Conservation (phyloP, 495 filamentous ascomycete genomes). For the Trichocladium uniseriatum region DNA sequence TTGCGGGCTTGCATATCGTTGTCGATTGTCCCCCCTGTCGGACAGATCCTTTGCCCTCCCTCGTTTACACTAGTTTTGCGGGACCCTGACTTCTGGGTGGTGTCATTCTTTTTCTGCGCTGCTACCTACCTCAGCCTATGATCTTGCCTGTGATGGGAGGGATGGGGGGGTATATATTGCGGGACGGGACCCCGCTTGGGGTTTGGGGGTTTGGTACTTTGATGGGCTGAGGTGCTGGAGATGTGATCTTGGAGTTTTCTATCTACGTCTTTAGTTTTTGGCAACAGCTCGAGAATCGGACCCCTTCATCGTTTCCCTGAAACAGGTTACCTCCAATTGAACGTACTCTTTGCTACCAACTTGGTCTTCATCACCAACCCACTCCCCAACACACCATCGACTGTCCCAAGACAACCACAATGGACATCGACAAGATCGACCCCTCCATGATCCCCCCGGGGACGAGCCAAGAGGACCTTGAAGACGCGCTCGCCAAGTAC, state of each 20-base stretch:
- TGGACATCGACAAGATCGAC: conserved; percentile 7
- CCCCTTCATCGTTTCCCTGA: too few species aligned
- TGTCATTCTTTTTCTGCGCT: neutral
- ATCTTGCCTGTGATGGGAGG: neutral
- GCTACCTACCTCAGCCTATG: too few species aligned
- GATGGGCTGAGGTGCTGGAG: neutral
- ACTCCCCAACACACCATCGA: neutral
- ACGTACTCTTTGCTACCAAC: neutral
- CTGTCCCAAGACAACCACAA: neutral
- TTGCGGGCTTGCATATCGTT: too few species aligned
- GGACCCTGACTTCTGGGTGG: neutral
- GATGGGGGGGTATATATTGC: neutral
- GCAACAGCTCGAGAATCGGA: too few species aligned
- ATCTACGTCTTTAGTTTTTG: too few species aligned
- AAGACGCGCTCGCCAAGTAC: conserved; percentile 12
- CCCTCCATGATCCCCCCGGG: conserved; percentile 7
- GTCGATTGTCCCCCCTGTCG: too few species aligned
- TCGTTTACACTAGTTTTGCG: too few species aligned
- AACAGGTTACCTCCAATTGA: too few species aligned
- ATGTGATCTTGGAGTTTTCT: neutral
- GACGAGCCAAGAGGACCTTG: neutral
- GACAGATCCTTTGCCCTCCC: too few species aligned
- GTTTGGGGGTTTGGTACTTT: neutral
- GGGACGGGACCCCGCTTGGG: neutral
- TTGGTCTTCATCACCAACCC: neutral